Conservation (phyloP, 1,284 basidiomycete species). For the Boletus albobrunnescens region DNA sequence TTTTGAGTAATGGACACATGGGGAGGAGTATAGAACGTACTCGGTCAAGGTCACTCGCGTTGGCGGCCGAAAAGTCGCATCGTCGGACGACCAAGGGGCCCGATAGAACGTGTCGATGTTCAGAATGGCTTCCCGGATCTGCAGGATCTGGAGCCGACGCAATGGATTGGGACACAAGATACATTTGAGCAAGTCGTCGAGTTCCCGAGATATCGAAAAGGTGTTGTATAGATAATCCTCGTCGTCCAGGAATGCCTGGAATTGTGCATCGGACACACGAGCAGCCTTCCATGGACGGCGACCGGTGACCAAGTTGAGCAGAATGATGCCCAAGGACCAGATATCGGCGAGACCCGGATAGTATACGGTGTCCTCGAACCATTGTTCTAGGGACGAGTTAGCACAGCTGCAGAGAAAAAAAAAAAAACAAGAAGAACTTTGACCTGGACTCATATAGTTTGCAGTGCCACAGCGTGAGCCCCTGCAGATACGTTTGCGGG, state of each 20-base stretch:
- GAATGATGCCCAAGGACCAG: constrained; percentile 86
- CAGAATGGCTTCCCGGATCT: constrained; percentile 58
- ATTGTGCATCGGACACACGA: constrained; percentile 66
- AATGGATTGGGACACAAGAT: constrained; percentile 56
- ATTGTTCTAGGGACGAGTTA: constrained; percentile 57
- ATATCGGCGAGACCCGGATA: constrained; percentile 78
- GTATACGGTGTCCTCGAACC: constrained; percentile 8
- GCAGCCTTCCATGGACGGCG: constrained; percentile 88
- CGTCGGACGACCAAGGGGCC: constrained; percentile 38
- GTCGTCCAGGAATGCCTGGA: constrained; percentile 64
- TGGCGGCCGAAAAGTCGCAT: constrained; percentile 15
- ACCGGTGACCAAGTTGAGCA: constrained; percentile 84
- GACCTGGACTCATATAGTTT: constrained; percentile 80
- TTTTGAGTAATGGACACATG: neutral
- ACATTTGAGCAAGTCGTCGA: constrained; percentile 52
- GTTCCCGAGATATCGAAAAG: constrained; percentile 64
- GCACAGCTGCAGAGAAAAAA: too few species aligned
- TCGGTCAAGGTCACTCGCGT: constrained; percentile 6
- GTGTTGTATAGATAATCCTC: constrained; percentile 65
- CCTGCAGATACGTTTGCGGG: constrained; percentile 55
- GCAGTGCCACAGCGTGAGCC: constrained; percentile 81
- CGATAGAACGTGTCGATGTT: constrained; percentile 66
- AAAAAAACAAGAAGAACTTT: constrained; percentile 15
- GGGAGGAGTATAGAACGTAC: neutral
- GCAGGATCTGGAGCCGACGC: constrained; percentile 55